Evolutionary conservation across 1,284 basidiomycete genomes (phyloP).

Genomic region (Ceraceosorus guamensis): DNA sequence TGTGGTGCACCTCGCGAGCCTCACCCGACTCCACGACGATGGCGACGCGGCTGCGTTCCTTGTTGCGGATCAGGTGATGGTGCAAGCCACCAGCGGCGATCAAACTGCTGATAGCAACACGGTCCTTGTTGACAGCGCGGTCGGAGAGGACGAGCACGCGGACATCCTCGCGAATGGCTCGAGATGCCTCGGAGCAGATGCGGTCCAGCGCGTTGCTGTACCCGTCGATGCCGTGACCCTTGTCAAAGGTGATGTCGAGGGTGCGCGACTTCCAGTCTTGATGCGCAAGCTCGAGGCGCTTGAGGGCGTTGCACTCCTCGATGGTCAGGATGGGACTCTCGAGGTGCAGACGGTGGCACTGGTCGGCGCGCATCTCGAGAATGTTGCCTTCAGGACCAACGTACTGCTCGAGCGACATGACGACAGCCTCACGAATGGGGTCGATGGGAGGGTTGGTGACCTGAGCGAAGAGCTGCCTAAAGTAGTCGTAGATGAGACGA

Average conservation of each 20-base stretch:
- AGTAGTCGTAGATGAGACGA: slow-evolving; percentile 45
- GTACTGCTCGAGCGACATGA: slow-evolving; percentile 47
- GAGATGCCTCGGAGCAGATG: slow-evolving; percentile 38
- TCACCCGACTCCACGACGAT: slow-evolving; percentile 43
- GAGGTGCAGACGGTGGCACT: slow-evolving; percentile 40
- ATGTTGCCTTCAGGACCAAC: slow-evolving; percentile 46
- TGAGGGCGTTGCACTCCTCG: slow-evolving; percentile 40
- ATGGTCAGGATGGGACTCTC: slow-evolving; percentile 39
- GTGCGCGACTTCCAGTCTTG: slow-evolving; percentile 34
- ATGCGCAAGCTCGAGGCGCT: slow-evolving; percentile 33
- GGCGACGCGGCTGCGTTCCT: slow-evolving; percentile 41
- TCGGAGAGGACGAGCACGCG: slow-evolving; percentile 41
- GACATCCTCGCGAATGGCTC: slow-evolving; percentile 37
- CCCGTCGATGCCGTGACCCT: slow-evolving; percentile 34
- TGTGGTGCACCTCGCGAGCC: slow-evolving; percentile 46
- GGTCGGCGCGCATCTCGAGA: slow-evolving; percentile 40
- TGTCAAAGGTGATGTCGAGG: slow-evolving; percentile 45
- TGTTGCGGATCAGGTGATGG: slow-evolving; percentile 46
- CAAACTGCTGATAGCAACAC: slow-evolving; percentile 41
- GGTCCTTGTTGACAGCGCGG: slow-evolving; percentile 33
- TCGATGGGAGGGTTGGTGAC: slow-evolving; percentile 48
- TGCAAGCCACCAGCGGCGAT: slow-evolving; percentile 45
- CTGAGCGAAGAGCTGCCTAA: slow-evolving; percentile 46
- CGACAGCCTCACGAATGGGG: slow-evolving; percentile 44
- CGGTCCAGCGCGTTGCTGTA: slow-evolving; percentile 42